Percentiles rank a stretch among this genome's conserved stretches.
phyloP scores from a whole-genome alignment of 2,329 filamentous ascomycete species.

The Alternaria infectoria region DNA sequence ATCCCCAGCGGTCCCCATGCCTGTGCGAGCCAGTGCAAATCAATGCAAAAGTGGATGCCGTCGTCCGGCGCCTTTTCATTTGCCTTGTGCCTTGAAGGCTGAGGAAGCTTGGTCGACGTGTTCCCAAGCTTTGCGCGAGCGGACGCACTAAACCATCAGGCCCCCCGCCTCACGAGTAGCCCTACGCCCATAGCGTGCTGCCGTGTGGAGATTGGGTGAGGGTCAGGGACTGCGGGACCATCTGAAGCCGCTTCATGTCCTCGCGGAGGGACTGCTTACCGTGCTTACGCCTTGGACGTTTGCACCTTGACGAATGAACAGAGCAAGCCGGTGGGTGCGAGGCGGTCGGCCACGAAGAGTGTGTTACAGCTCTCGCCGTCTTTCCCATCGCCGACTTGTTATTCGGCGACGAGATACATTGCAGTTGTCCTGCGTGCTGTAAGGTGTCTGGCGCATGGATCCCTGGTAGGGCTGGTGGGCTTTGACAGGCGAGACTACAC shows the following conservation, averaged over 20 bases:
- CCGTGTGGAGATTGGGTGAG: conserved; percentile 45
- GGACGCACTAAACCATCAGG: conserved; percentile 30
- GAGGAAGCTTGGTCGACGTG: conserved; percentile 40
- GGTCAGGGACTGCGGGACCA: conserved; percentile 26
- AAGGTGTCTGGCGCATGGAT: conserved; percentile 6
- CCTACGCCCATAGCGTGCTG: conserved; percentile 27
- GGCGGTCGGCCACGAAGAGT: conserved; percentile 17
- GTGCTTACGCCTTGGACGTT: conserved; percentile 42
- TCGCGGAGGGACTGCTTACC: conserved; percentile 42
- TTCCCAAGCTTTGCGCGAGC: conserved; percentile 36
- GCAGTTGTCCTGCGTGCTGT: conserved; percentile 12
- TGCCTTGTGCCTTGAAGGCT: conserved; percentile 21
- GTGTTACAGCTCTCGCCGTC: conserved; percentile 5
- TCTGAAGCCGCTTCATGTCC: conserved; percentile 28
- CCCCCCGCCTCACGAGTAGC: conserved; percentile 34
- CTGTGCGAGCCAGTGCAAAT: conserved; percentile 2
- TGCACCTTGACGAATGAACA: conserved; percentile 31
- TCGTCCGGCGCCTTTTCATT: conserved; percentile 15
- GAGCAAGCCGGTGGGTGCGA: conserved; percentile 3
- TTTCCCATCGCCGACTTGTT: conserved; percentile 11
- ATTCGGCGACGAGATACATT: conserved; percentile 15
- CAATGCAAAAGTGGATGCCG: conserved; percentile 11
- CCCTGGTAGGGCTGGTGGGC: conserved; percentile 13
- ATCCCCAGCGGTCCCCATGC: conserved; percentile 2
- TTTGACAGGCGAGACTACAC: conserved; percentile 20